Conservation (phyloP, 73 alveolate species). For the Diophrys sp. region DNA sequence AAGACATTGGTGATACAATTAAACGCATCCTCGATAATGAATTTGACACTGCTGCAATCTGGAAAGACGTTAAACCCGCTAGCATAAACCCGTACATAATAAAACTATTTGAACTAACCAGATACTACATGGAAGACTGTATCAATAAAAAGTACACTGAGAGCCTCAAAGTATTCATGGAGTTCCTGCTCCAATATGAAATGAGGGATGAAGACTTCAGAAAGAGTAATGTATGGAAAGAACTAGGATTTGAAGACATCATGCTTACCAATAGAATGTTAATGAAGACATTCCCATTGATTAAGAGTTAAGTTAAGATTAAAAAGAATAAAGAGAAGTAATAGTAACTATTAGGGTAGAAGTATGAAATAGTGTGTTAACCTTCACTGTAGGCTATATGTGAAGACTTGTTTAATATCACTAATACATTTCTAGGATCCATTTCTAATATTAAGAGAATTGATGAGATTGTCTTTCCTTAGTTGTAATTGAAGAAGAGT, state of each 20-base stretch:
- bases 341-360: constrained; percentile 7
- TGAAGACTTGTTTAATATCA: constrained; percentile 44
- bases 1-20: constrained; percentile 20
- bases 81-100: constrained; percentile 56
- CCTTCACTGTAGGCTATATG: constrained; percentile 57
- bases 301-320: constrained; percentile 26
- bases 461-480: constrained; percentile 61
- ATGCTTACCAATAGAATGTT: neutral
- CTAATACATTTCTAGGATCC: constrained; percentile 38
- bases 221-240: neutral
- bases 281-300: constrained; percentile 33
- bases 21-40: constrained; percentile 43
- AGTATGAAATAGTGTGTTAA: constrained; percentile 18
- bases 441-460: constrained; percentile 41
- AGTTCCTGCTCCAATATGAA: constrained; percentile 41
- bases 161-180: constrained; percentile 37
- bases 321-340: constrained; percentile 24
- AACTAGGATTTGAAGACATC: constrained; percentile 18
- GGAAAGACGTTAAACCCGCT: constrained; percentile 39
- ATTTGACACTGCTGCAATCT: constrained; percentile 34
- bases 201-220: constrained; percentile 47
- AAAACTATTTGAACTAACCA: constrained; percentile 42
- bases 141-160: constrained; percentile 7
- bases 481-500: constrained; percentile 44
- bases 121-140: constrained; percentile 25